Evolutionary conservation across 371 early-diverging fungal species (phyloP).

Genomic region (Mortierella sp.): DNA sequence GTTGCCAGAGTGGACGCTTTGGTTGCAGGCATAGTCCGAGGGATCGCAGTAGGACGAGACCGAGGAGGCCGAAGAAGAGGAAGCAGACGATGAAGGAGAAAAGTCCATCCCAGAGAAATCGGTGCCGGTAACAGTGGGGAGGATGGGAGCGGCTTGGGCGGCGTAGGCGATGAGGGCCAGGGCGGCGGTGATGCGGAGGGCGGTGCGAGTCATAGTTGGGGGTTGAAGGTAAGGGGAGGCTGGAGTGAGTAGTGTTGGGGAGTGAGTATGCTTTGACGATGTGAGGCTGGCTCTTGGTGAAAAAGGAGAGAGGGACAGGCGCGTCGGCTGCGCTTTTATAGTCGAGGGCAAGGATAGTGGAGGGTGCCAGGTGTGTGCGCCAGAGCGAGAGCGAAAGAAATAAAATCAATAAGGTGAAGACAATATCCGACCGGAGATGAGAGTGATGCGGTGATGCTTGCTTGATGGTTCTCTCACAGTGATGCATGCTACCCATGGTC

Average conservation of each 20-base stretch:
- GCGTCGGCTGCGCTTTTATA: conserved; percentile 12
- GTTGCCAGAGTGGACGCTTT: conserved; percentile 34
- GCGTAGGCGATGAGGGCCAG: conserved; percentile 28
- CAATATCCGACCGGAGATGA: conserved; percentile 28
- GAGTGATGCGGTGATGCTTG: conserved; percentile 1
- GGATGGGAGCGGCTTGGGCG: conserved; percentile 32
- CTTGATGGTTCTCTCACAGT: neutral
- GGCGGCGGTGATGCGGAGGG: conserved; percentile 33
- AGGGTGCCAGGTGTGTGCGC: no score
- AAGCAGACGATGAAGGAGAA: neutral
- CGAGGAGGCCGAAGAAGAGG: no score
- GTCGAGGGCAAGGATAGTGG: neutral
- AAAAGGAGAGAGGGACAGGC: neutral
- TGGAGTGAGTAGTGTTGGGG: neutral
- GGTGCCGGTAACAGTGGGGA: neutral
- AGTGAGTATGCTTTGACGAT: neutral
- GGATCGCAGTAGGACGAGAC: neutral
- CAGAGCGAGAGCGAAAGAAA: neutral
- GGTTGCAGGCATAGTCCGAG: conserved; percentile 19
- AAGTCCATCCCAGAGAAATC: neutral
- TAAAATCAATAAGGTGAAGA: neutral
- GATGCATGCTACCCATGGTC: neutral
- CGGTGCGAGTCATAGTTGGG: conserved; percentile 17
- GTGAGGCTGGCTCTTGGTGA: neutral
- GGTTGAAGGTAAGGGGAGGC: no score